phyloP scores from a whole-genome alignment of 2,329 filamentous ascomycete species.

The Trichoderma koningii region DNA sequence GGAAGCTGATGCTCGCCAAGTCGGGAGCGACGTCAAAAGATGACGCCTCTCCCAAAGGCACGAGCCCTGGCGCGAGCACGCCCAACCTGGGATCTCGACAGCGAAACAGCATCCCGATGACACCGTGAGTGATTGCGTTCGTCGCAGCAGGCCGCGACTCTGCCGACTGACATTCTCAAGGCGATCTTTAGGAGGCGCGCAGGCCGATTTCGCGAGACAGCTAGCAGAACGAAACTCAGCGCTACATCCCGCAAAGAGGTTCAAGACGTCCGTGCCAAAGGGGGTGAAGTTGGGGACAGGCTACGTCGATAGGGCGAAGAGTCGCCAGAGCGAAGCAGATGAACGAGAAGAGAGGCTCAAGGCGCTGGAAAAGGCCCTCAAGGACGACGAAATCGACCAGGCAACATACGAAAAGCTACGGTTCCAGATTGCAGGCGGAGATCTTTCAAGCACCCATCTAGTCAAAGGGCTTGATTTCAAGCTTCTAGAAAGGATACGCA shows the following conservation, averaged over 20 bases:
- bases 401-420: constrained; percentile 74
- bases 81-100: constrained; percentile 72
- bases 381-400: constrained; percentile 80
- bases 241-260: constrained; percentile 65
- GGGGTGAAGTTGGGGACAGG: constrained; percentile 77
- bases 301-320: constrained; percentile 79
- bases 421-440: constrained; percentile 78
- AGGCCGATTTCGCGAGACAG: constrained; percentile 78
- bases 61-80: constrained; percentile 38
- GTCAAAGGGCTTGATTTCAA: constrained; percentile 91
- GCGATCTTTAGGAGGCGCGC: constrained; percentile 59
- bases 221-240: constrained; percentile 70
- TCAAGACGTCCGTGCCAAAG: constrained; percentile 77
- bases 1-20: constrained; percentile 67
- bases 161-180: constrained; percentile 45
- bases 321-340: constrained; percentile 58
- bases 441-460: constrained; percentile 77
- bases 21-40: constrained; percentile 48
- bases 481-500: constrained; percentile 68
- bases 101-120: constrained; percentile 87
- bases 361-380: constrained; percentile 78
- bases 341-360: constrained; percentile 67
- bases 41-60: constrained; percentile 46
- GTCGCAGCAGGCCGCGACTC: background rate
- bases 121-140: constrained; percentile 64